Base-by-base conservation (phyloP, 1,284 basidiomycete genomes). In the Farysia itapuensis region DNA sequence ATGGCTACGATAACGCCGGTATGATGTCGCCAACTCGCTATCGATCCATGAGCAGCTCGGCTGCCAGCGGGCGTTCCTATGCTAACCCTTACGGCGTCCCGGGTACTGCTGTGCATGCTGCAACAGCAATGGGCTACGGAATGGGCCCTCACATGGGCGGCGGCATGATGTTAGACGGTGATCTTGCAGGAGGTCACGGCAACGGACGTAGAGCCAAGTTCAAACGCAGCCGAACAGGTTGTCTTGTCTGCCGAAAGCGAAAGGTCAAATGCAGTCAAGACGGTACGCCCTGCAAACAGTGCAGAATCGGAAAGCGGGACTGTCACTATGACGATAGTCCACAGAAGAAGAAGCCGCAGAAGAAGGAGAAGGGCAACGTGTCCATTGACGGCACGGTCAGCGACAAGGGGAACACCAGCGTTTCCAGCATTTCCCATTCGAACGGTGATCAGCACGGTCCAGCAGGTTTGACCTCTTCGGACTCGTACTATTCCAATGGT, bases 201-300 rank as follows among this genome's bases (percentile, higher is more conserved):
- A 50, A 66, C 12, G 57, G 52, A 18, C 54, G 70, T 18, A 43
- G 65, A 21, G 52, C 57, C 38, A 72, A 72, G 40, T 72, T 72
- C 63, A 70, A 60, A 50, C 60, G 70, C 18, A 53, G 46, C 38
- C 48, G 70, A 22, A 72, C 65, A 8, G 70, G 67, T 14, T 72
- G 70, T 35, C 49, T 72, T 25, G 63, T 70, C 23, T 72, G 70
- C 53, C 48, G 70, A 38, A 71, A 70, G 53, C 44, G 70, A 20
- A 72, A 72, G 41, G 67, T 72, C 46, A 72, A 72, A 46, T 72
- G 70, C 26, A 44, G 50, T 19, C 70, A 72, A 46, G 70, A 72
- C 28, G 70, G 70, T 11, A 64, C 51, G 5, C 70, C 70, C 5
- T 72, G 70, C 61, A 70, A 68, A 44, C 67, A 72, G 33, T 72